A percentile compares a stretch with the other conserved stretches of the same genome.
Evolutionary conservation across 768 basidiomycete species (phyloP).

Genomic region (Suillus plorans): DNA sequence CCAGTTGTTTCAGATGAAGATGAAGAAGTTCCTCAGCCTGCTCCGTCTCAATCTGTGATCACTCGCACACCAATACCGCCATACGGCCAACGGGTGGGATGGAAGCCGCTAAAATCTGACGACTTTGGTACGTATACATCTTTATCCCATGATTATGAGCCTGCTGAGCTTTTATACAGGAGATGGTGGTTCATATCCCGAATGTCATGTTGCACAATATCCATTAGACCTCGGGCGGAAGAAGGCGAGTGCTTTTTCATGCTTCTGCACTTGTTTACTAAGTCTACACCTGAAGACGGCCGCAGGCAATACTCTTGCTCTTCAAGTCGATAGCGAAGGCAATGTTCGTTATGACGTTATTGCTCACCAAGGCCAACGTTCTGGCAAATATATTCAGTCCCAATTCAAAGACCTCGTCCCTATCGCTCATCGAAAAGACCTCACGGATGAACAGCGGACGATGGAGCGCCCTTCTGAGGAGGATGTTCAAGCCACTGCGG

Average conservation of each 20-base stretch:
- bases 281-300: slow-evolving; percentile 54
- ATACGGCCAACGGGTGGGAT: slow-evolving; percentile 83
- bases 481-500: slow-evolving; percentile 87
- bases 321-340: slow-evolving; percentile 96
- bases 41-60: slow-evolving; percentile 40
- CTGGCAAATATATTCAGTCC: slow-evolving; percentile 85
- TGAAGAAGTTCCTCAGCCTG: slow-evolving; percentile 39
- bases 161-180: slow-evolving; percentile 38
- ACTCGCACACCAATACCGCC: slow-evolving; percentile 63
- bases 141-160: background rate
- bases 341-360: slow-evolving; percentile 98
- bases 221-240: slow-evolving; percentile 94
- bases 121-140: slow-evolving; percentile 70
- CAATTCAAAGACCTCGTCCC: slow-evolving; percentile 99
- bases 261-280: background rate
- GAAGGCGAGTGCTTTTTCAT: slow-evolving; percentile 57
- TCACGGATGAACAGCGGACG: slow-evolving; percentile 64
- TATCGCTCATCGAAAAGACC: slow-evolving; percentile 82
- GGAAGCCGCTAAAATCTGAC: slow-evolving; percentile 80
- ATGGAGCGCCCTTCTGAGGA: slow-evolving; percentile 97
- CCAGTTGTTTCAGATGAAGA: slow-evolving; percentile 61
- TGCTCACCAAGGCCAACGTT: slow-evolving; percentile 90
- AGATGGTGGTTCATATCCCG: slow-evolving; percentile 87
- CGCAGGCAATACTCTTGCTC: slow-evolving; percentile 90
- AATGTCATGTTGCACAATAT: slow-evolving; percentile 97